phyloP scores from a whole-genome alignment of 1,139 yeast genomes.

The Arxiozyma slooffiae region DNA sequence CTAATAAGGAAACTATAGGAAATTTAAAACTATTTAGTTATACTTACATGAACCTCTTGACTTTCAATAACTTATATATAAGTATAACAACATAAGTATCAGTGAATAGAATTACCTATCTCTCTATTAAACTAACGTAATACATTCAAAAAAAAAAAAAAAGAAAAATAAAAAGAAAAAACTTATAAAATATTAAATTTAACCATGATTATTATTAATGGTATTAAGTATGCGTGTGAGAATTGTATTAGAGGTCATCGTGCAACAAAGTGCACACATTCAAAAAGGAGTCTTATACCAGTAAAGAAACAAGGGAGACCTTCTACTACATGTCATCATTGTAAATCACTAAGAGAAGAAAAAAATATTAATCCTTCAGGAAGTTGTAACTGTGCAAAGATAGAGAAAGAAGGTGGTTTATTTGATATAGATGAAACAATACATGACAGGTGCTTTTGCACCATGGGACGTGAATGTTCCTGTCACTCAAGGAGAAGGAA shows the following conservation, averaged over 20 bases:
- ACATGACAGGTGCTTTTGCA: slow-evolving; percentile 25
- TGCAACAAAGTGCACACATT: slow-evolving; percentile 83
- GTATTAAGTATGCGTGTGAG: slow-evolving; percentile 91
- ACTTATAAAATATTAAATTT: too few species aligned
- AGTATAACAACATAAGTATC: too few species aligned
- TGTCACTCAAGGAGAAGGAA: slow-evolving; percentile 9
- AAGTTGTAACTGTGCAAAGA: slow-evolving; percentile 59
- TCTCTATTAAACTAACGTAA: too few species aligned
- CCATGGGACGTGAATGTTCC: slow-evolving; percentile 6
- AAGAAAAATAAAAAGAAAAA: too few species aligned
- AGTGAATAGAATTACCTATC: too few species aligned
- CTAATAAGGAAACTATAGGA: too few species aligned
- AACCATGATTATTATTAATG: slow-evolving; percentile 74
- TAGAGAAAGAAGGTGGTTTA: not conserved
- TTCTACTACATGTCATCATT: slow-evolving; percentile 79
- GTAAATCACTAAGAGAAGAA: slow-evolving; percentile 66
- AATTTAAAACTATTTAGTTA: too few species aligned
- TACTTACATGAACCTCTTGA: too few species aligned
- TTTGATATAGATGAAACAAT: not conserved
- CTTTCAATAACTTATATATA: too few species aligned
- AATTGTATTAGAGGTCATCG: slow-evolving; percentile 92
- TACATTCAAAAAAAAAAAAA: too few species aligned
- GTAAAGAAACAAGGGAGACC: slow-evolving; percentile 96
- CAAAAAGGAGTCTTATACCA: slow-evolving; percentile 77
- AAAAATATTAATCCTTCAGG: slow-evolving; percentile 56